Evolutionary conservation across 352 stramenopile species (phyloP).

Genomic region (Phytophthora pluvialis): DNA sequence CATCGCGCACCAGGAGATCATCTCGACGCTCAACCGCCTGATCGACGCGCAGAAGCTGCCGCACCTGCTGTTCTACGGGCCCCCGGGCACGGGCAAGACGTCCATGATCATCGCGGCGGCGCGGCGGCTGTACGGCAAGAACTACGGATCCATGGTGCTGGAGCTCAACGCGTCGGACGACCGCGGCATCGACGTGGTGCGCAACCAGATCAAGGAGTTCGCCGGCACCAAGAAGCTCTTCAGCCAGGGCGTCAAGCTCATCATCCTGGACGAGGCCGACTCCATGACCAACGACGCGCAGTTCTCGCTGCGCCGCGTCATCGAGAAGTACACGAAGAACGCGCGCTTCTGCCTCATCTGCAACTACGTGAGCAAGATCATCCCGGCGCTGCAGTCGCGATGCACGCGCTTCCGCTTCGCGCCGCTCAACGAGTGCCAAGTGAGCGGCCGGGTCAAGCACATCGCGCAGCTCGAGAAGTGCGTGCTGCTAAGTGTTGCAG

Average conservation of each 20-base stretch:
- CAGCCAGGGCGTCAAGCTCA: constrained; percentile 94
- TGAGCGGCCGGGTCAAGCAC: constrained; percentile 81
- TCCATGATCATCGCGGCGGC: constrained; percentile 97
- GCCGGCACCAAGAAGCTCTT: constrained; percentile 97
- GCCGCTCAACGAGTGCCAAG: constrained; percentile 73
- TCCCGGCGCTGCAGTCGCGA: constrained; percentile 96
- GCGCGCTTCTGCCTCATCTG: constrained; percentile 98
- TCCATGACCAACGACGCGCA: constrained; percentile 98
- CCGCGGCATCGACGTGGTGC: constrained; percentile 96
- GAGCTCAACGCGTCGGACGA: constrained; percentile 98
- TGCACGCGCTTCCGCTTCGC: constrained; percentile 94
- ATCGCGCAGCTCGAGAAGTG: constrained; percentile 86
- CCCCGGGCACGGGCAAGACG: constrained; percentile 97
- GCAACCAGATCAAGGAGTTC: constrained; percentile 99
- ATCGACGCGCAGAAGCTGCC: constrained; percentile 97
- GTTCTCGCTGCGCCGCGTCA: constrained; percentile 96
- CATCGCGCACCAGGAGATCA: constrained; percentile 97
- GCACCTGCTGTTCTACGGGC: constrained; percentile 97
- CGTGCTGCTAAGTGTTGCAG: constrained; percentile 7
- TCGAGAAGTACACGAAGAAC: constrained; percentile 99
- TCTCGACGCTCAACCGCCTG: constrained; percentile 95
- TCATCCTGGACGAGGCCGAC: constrained; percentile 99
- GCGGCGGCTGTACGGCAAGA: constrained; percentile 95
- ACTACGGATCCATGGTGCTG: constrained; percentile 95
- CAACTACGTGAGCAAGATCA: constrained; percentile 99